Evolutionary conservation across 805 yeast genomes (phyloP).

Genomic region (Spathaspora gorwiae): DNA sequence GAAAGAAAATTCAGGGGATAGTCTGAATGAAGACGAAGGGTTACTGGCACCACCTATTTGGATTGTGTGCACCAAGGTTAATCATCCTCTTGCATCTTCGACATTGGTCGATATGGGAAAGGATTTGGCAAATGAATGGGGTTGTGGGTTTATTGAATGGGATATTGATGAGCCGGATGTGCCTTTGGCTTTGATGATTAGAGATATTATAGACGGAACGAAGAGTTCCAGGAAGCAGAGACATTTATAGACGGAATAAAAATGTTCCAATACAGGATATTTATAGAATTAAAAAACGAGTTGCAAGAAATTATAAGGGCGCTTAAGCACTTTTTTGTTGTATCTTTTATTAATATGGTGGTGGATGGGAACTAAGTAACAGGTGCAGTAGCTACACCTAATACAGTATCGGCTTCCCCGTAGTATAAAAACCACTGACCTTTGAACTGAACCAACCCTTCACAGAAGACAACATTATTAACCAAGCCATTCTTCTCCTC

Average conservation of each 20-base stretch:
- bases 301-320: too few relatives aligned
- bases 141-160: slow-evolving; percentile 59
- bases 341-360: neutral
- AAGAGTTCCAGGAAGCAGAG: too few relatives aligned
- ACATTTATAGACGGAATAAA: too few relatives aligned
- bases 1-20: slow-evolving; percentile 37
- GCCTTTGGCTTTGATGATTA: slow-evolving; percentile 49
- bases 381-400: slow-evolving; percentile 38
- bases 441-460: slow-evolving; percentile 38
- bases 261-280: too few relatives aligned
- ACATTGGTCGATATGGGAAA: slow-evolving; percentile 53
- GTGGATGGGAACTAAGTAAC: neutral
- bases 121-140: slow-evolving; percentile 56
- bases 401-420: slow-evolving; percentile 41
- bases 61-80: slow-evolving; percentile 60
- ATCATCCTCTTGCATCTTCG: slow-evolving; percentile 58
- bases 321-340: neutral
- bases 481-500: slow-evolving; percentile 39
- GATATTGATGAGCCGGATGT: slow-evolving; percentile 56
- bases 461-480: slow-evolving; percentile 39
- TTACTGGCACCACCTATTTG: slow-evolving; percentile 56
- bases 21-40: slow-evolving; percentile 25
- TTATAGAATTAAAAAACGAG: too few relatives aligned
- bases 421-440: slow-evolving; percentile 39
- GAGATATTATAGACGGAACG: slow-evolving; percentile 53